Evolutionary conservation across 768 basidiomycete species (phyloP).

Genomic region (Russula griseocarnosa): DNA sequence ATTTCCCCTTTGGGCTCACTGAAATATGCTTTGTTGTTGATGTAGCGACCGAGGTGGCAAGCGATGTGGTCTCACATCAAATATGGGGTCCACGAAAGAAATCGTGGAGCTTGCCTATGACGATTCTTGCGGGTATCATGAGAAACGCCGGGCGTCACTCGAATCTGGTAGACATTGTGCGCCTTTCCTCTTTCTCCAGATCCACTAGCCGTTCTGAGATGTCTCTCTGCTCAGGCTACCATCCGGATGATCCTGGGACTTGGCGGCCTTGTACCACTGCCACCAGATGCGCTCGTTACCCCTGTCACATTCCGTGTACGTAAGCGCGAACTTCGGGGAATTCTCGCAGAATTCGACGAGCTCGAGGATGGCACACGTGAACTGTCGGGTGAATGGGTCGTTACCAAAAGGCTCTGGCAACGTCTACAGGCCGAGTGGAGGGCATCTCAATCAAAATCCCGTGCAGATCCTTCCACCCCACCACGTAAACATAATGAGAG

Average conservation of each 20-base stretch:
- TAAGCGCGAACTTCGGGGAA: conserved; percentile 67
- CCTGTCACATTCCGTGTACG: conserved; percentile 88
- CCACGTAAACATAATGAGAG: conserved; percentile 53
- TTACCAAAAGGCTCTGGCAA: conserved; percentile 90
- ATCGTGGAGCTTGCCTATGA: conserved; percentile 95
- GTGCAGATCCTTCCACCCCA: conserved; percentile 12
- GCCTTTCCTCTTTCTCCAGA: conserved; percentile 25
- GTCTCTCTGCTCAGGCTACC: conserved; percentile 36
- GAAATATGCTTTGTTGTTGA: conserved; percentile 36
- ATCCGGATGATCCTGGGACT: conserved; percentile 69
- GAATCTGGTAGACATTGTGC: conserved; percentile 76
- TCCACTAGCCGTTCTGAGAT: background rate
- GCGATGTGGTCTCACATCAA: conserved; percentile 72
- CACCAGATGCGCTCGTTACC: conserved; percentile 90
- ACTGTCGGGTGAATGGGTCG: conserved; percentile 93
- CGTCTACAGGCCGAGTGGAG: conserved; percentile 80
- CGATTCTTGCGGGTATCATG: conserved; percentile 79
- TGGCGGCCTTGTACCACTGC: conserved; percentile 76
- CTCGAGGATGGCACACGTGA: conserved; percentile 74
- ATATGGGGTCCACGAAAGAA: conserved; percentile 84
- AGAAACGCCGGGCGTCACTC: conserved; percentile 79
- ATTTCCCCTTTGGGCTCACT: conserved; percentile 25
- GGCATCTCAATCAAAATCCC: conserved; percentile 33
- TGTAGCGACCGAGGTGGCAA: conserved; percentile 45
- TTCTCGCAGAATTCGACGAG: conserved; percentile 70